Conservation (phyloP, 306 rosid genomes). For the Abrus precatorius region DNA sequence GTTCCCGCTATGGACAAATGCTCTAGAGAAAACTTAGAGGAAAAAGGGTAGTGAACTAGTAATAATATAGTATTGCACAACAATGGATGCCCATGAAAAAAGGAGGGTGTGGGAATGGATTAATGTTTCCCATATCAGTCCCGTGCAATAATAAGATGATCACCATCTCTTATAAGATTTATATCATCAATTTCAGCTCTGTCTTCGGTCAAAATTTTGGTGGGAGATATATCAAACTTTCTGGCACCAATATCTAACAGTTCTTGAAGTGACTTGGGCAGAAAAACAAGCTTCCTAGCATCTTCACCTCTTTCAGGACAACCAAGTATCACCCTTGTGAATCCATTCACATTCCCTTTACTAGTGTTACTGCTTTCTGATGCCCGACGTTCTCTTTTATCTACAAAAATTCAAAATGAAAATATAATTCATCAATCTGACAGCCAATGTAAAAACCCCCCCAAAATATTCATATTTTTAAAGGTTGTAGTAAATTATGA, state of each 20-base stretch:
- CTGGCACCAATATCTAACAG: constrained; percentile 65
- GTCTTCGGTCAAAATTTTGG: constrained; percentile 60
- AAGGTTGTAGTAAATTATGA: background rate
- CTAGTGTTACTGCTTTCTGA: constrained; percentile 12
- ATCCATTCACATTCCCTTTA: background rate
- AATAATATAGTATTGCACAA: background rate
- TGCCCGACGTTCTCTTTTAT: constrained; percentile 28
- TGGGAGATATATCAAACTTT: constrained; percentile 59
- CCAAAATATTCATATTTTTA: background rate
- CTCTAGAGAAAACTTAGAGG: no score
- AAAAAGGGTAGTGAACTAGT: background rate
- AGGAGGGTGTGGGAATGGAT: background rate
- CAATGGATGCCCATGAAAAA: constrained; percentile 3
- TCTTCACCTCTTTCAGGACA: constrained; percentile 64
- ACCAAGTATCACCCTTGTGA: constrained; percentile 62
- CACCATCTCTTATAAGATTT: constrained; percentile 70
- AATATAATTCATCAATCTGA: constrained; percentile 7
- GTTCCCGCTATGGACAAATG: no score
- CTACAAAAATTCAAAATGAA: constrained; percentile 46
- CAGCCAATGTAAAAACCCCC: background rate
- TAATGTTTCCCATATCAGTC: constrained; percentile 24
- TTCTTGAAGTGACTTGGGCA: constrained; percentile 65
- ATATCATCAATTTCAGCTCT: constrained; percentile 76
- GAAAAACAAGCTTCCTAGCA: constrained; percentile 59
- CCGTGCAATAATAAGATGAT: constrained; percentile 61